Conservation (phyloP, 345 rosid species). For the Eucalyptus albens region DNA sequence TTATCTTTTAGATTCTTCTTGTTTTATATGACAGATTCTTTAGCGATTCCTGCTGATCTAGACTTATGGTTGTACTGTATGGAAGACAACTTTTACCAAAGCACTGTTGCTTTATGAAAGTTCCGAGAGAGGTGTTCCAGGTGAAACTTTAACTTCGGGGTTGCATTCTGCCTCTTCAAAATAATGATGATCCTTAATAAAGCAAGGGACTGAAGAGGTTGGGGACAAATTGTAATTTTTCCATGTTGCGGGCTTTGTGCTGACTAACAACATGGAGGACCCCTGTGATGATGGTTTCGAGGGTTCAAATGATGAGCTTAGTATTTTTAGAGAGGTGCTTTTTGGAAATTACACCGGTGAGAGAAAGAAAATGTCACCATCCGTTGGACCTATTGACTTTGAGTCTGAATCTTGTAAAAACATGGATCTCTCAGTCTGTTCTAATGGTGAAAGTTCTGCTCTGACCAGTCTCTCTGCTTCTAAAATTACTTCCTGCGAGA, state of each 20-base stretch:
- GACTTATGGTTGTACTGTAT: background rate
- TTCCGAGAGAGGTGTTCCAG: background rate
- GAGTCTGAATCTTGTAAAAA: conserved; percentile 29
- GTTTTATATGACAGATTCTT: background rate
- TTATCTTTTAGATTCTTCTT: background rate
- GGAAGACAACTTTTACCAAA: background rate
- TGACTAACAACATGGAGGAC: conserved; percentile 9
- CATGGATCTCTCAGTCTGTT: conserved; percentile 18
- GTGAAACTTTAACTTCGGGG: background rate
- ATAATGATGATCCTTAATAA: background rate
- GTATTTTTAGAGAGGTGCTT: conserved; percentile 45
- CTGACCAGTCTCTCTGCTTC: conserved; percentile 36
- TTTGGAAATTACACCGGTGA: conserved; percentile 23
- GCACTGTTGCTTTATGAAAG: background rate
- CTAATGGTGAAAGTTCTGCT: conserved; percentile 51
- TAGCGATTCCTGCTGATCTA: background rate
- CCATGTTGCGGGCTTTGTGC: conserved; percentile 10
- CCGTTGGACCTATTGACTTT: conserved; percentile 18
- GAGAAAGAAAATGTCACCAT: conserved; percentile 25
- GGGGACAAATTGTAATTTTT: background rate
- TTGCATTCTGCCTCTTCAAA: background rate
- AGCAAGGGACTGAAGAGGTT: background rate
- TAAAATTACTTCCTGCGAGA: conserved; percentile 8
- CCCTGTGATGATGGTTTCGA: conserved; percentile 39
- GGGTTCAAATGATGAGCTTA: conserved; percentile 44